Evolutionary conservation across 768 basidiomycete genomes (phyloP), one percentile per base, ranked within the genome.

Genomic region (Trametes villosa): DNA sequence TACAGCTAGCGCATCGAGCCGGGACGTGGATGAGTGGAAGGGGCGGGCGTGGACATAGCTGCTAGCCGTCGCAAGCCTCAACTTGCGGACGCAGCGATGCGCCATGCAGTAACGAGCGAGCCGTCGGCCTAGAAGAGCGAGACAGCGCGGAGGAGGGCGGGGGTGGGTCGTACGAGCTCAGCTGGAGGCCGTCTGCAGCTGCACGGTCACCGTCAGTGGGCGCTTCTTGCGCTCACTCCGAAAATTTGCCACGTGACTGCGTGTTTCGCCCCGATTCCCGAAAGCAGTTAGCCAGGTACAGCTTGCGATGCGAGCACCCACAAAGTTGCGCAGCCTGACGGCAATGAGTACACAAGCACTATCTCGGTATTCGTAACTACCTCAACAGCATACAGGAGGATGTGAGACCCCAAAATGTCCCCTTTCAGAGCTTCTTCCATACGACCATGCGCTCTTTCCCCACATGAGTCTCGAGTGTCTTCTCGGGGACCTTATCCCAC

Each of bases 381-480:
- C n/a, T n/a, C n/a, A n/a, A n/a, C n/a, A n/a, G n/a, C n/a, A n/a
- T n/a, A n/a, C n/a, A n/a, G n/a, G n/a, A n/a, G n/a, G n/a, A n/a
- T n/a, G n/a, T n/a, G n/a, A n/a, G n/a, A n/a, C n/a, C n/a, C n/a
- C n/a, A n/a, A n/a, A n/a, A n/a, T n/a, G 38, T 27, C 4, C 7
- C 26, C n/a, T 20, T 18, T 57, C 40, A 64, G 44, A 64, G n/a
- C 33, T 50, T 79, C 71, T 71, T 82, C 85, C 84, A 86, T 4
- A 88, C 81, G 0, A 86, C 68, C 17, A 88, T 63, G 45, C 77
- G 77, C 61, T 87, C 85, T 63, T 71, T 78, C 12, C 79, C 83
- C 2, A 73, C 72, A 68, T 83, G 84, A 4, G 54, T 68, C 27
- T 72, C 70, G 6, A 68, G 60, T 34, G 79, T 81, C n/a, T 64